Base-by-base conservation (phyloP, 257 asterid species). In the Apocynum venetum region DNA sequence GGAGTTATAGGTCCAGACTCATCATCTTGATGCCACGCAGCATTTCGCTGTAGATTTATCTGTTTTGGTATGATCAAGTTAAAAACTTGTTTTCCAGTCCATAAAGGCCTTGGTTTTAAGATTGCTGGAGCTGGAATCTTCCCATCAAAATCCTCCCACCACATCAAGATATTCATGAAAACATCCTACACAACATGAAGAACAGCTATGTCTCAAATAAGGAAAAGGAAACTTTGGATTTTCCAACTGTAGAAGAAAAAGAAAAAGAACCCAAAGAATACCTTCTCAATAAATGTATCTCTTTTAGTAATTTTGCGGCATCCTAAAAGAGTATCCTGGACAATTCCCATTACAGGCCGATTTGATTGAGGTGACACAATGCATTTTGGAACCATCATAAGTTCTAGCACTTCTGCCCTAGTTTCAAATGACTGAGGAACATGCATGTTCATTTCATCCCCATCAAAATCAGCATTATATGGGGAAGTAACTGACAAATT, bases 61-160 rank as follows among this genome's bases (percentile, higher is more conserved):
- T 93, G 97, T 76, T 89, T 96, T 57, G 99, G 99, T 80, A 96
- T 96, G 78, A 96, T 96, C 31, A 96, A 87, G 82, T 93, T 96
- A 77, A 96, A 96, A 13, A 96, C 98, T 88, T 96, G 99, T 68
- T 96, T 96, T 73, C 99, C 99, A 7, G 99, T 96, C 99, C 99
- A 96, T 52, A 96, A 93, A 74, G 99, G 99, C 84, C 92, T 91
- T 47, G 99, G 99, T 80, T 96, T 96, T 86, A 96, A 84, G 80
- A 96, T 91, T 43, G 94, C 93, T 69, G 99, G 99, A 74, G 98
- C 98, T 13, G 99, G 99, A 56, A 96, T 89, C 88, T 93, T 96
- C 82, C 98, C 99, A 78, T 96, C 99, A 79, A 96, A 96, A 90
- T 96, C 99, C 83, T 93, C 99, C 99, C 99, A 96, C 98, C 99